Evolutionary conservation across 2,329 filamentous ascomycete genomes (phyloP).

Genomic region (Aspergillus melleus): DNA sequence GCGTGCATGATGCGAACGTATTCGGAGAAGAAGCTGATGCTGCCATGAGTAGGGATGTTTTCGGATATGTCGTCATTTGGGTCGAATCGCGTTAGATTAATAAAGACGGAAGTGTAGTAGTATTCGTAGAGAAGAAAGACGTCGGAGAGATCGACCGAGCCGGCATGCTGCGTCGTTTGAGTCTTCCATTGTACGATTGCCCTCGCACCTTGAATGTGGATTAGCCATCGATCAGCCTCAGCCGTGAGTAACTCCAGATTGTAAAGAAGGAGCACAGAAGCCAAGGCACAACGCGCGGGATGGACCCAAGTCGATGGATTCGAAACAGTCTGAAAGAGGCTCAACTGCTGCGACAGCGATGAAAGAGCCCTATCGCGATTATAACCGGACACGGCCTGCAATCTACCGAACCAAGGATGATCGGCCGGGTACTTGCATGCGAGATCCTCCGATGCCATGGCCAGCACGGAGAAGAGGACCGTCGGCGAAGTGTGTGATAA

Average conservation of each 20-base stretch:
- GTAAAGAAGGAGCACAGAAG: constrained; percentile 26
- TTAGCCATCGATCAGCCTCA: constrained; percentile 21
- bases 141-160: constrained; percentile 9
- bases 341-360: constrained; percentile 11
- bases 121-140: constrained; percentile 27
- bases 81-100: constrained; percentile 26
- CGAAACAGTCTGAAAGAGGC: constrained; percentile 5
- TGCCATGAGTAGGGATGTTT: constrained; percentile 14
- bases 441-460: constrained; percentile 26
- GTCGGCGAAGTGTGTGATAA: constrained; percentile 22
- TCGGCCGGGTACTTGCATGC: constrained; percentile 11
- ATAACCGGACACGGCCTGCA: constrained; percentile 11
- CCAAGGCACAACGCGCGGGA: constrained; percentile 16
- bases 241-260: constrained; percentile 26
- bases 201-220: constrained; percentile 27
- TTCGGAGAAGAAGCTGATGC: constrained; percentile 23
- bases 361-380: constrained; percentile 14
- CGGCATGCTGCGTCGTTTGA: background rate
- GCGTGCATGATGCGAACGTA: constrained; percentile 26
- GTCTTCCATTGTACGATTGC: constrained; percentile 19
- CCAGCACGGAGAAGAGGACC: constrained; percentile 25
- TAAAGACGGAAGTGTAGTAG: constrained; percentile 29
- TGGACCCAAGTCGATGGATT: background rate
- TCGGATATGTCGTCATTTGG: constrained; percentile 12
- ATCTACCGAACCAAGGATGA: constrained; percentile 4